Base-by-base conservation (phyloP, 305 asterid genomes). In the Rubia tinctorum region DNA sequence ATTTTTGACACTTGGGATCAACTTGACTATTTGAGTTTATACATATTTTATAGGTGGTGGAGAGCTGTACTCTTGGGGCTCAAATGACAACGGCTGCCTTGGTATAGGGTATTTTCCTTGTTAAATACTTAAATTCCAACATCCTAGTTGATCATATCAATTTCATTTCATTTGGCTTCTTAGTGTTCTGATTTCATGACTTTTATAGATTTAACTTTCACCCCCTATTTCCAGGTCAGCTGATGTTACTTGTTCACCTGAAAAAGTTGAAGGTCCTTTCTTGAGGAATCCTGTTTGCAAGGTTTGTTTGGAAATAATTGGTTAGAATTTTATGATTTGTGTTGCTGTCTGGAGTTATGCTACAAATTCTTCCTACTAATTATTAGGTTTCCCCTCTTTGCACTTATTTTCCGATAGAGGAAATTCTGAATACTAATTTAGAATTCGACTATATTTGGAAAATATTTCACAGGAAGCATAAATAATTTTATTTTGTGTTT, bases 11-110 rank as follows among this genome's bases (percentile, higher is more conserved):
- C n/a, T 65, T 11, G 7, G 34, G 45, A 22, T 71, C 30, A 44
- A 37, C 39, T 45, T 73, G 51, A 64, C n/a, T 17, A 39, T 25
- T 61, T 14, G 43, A 49, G 18, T 63, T 47, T 11, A 39, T 30
- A 63, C 56, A 55, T 20, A 51, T 47, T 51, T 8, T 8, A 8
- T 71, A 95, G 99, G 86, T 81, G 90, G 94, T 69, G 97, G 99
- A 77, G 97, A 89, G 76, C 84, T 95, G 76, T 92, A 88, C 83
- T 78, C 95, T 42, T 95, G 97, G 96, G 99, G 99, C 79, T 82
- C 99, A 73, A 95, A 95, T 71, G 97, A 95, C 85, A 90, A 90
- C 73, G 99, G 98, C 15, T 95, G 99, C 78, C 99, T 95, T 72
- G 97, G 99, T 73, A 92, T 82, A 12, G 97, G 99, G 99, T 95